phyloP scores from a whole-genome alignment of 1,284 basidiomycete genomes.

The Uromyces viciae-fabae region DNA sequence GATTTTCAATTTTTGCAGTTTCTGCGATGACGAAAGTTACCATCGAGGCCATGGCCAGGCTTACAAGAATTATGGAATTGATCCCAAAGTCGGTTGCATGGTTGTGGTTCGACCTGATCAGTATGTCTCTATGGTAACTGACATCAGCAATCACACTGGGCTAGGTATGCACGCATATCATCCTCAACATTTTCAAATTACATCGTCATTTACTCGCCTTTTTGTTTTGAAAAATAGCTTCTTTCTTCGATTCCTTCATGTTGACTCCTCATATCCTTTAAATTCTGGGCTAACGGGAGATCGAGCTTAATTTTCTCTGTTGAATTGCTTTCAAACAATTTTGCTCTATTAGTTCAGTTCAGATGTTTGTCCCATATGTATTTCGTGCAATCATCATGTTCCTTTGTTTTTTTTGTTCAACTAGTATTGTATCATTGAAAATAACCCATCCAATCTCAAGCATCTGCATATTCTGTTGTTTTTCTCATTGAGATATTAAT shows the following conservation, averaged over 20 bases:
- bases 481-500: too few relatives aligned
- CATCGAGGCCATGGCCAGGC: slow-evolving; percentile 54
- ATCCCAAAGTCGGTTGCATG: slow-evolving; percentile 52
- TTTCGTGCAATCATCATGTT: too few relatives aligned
- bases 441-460: too few relatives aligned
- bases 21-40: slow-evolving; percentile 52
- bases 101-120: slow-evolving; percentile 55
- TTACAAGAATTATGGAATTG: slow-evolving; percentile 55
- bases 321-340: too few relatives aligned
- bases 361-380: too few relatives aligned
- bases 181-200: not conserved
- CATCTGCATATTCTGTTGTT: too few relatives aligned
- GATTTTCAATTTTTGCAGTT: slow-evolving; percentile 48
- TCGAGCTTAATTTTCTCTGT: too few relatives aligned
- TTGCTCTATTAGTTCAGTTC: too few relatives aligned
- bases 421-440: too few relatives aligned
- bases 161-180: slow-evolving; percentile 43
- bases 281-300: too few relatives aligned
- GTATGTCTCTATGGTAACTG: slow-evolving; percentile 50
- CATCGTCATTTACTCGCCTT: not conserved
- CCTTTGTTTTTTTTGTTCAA: too few relatives aligned
- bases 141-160: slow-evolving; percentile 46
- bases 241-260: slow-evolving; percentile 36
- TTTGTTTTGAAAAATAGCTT: not conserved
- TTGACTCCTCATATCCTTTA: too few relatives aligned